phyloP scores from a whole-genome alignment of 371 early-diverging fungal species.

The Lichtheimia ornata region DNA sequence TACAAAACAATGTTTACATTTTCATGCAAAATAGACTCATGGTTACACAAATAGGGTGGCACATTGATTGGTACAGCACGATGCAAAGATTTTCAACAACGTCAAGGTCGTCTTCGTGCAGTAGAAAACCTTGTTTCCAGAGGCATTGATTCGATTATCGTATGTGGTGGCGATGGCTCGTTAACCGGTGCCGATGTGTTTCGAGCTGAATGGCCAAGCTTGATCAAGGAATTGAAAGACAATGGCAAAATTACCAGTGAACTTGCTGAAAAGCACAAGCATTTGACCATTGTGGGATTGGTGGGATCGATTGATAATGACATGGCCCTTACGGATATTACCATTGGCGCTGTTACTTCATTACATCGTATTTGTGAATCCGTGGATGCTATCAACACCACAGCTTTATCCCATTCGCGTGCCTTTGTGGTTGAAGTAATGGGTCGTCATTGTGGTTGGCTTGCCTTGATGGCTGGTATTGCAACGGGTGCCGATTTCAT shows the following conservation, averaged over 20 bases:
- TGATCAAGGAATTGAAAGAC: conserved; percentile 76
- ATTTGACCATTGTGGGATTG: conserved; percentile 93
- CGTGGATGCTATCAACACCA: conserved; percentile 93
- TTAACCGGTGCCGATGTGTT: conserved; percentile 96
- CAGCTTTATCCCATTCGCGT: conserved; percentile 96
- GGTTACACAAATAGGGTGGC: conserved; percentile 72
- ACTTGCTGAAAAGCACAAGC: conserved; percentile 57
- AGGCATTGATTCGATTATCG: conserved; percentile 95
- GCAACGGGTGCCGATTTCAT: conserved; percentile 94
- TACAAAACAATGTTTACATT: too few species aligned
- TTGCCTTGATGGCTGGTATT: conserved; percentile 96
- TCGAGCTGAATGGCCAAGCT: conserved; percentile 89
- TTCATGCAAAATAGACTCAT: not conserved
- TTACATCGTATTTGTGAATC: conserved; percentile 97
- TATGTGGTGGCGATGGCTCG: conserved; percentile 99
- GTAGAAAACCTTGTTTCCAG: conserved; percentile 86
- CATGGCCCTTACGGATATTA: conserved; percentile 96
- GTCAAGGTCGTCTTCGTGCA: conserved; percentile 88
- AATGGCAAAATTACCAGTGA: conserved; percentile 57
- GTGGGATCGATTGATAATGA: conserved; percentile 98
- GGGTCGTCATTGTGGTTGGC: conserved; percentile 99
- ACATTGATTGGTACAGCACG: conserved; percentile 98
- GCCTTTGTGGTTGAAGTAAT: conserved; percentile 99
- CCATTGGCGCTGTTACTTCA: conserved; percentile 96
- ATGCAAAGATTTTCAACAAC: conserved; percentile 83